Evolutionary conservation across 1,284 basidiomycete species (phyloP), one percentile per base, ranked within the genome.

Genomic region (Apiotrichum domesticum): DNA sequence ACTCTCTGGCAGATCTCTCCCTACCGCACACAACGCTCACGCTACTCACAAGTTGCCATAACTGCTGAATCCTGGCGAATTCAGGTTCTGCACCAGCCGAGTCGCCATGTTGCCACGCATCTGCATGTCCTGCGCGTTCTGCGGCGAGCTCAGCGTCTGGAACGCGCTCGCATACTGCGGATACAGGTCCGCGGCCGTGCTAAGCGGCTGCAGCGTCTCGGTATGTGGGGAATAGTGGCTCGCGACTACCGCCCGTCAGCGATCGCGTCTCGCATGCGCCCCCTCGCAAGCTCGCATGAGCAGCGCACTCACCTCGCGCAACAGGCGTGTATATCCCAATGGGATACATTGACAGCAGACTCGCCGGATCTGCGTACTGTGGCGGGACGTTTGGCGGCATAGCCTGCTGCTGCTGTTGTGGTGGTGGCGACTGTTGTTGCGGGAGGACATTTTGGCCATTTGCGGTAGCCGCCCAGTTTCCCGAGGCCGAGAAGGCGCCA

Each of bases 181-280:
- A 49, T 73, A 74, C 13, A 69, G 55, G 29, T 55, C 47, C 11
- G 54, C 35, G 21, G 62, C 62, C n/a, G 67, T 58, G 5, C 61
- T 51, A 6, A 67, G 62, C 32, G 66, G 46, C 9, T 64, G 66
- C 35, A 73, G 67, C 7, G 68, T 63, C 34, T 66, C 54, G 3
- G 73, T 74, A 53, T 76, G 68, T 2, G 74, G 58, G n/a, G 73
- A 62, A 47, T 77, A 63, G 54, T 77, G 74, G n/a, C 65, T 62
- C 3, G 75, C 75, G 42, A 74, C 77, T 78, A 52, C 4, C 6
- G 8, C 35, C 8, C 13, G 37, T 39, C 41, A 42, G 41, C n/a
- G 41, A 15, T 42, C 11, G 21, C 21, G 21, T 21, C 21, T 21
- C 21, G 21, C 21, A 21, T 21, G 21, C 21, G 21, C 21, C 21